Conservation (phyloP, 2,329 filamentous ascomycete species). For the Nemania diffusa region DNA sequence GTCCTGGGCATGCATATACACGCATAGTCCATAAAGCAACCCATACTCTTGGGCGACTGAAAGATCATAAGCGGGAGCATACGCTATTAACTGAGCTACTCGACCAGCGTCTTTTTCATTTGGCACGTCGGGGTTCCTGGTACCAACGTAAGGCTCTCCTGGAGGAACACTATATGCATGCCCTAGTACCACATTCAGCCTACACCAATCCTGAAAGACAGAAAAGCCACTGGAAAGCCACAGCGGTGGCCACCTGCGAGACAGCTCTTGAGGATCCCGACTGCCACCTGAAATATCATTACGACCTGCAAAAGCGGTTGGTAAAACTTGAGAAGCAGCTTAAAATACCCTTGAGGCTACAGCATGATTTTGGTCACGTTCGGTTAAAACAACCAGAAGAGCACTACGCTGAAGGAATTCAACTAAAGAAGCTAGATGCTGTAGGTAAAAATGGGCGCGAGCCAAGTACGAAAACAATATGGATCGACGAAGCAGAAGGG, state of each 20-base stretch:
- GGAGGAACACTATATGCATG: conserved; percentile 94
- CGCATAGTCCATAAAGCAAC: conserved; percentile 90
- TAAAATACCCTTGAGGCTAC: conserved; percentile 82
- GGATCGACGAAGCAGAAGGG: conserved; percentile 80
- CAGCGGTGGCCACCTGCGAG: conserved; percentile 84
- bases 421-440: conserved; percentile 71
- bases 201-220: conserved; percentile 60
- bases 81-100: conserved; percentile 79
- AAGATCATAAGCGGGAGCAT: conserved; percentile 82
- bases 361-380: conserved; percentile 94
- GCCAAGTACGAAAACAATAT: conserved; percentile 78
- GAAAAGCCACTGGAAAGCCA: conserved; percentile 84
- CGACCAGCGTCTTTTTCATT: conserved; percentile 83
- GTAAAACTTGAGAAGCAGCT: conserved; percentile 87
- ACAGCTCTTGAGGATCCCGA: conserved; percentile 85
- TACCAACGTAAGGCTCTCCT: conserved; percentile 94
- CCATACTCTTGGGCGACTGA: conserved; percentile 81
- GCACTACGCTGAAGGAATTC: conserved; percentile 79
- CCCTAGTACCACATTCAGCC: conserved; percentile 59
- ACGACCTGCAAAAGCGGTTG: conserved; percentile 94
- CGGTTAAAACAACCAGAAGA: conserved; percentile 79
- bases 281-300: conserved; percentile 92
- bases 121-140: conserved; percentile 86
- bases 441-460: conserved; percentile 53
- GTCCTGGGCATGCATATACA: conserved; percentile 92